phyloP scores from a whole-genome alignment of 352 stramenopile species.

The Pythium insidiosum region DNA sequence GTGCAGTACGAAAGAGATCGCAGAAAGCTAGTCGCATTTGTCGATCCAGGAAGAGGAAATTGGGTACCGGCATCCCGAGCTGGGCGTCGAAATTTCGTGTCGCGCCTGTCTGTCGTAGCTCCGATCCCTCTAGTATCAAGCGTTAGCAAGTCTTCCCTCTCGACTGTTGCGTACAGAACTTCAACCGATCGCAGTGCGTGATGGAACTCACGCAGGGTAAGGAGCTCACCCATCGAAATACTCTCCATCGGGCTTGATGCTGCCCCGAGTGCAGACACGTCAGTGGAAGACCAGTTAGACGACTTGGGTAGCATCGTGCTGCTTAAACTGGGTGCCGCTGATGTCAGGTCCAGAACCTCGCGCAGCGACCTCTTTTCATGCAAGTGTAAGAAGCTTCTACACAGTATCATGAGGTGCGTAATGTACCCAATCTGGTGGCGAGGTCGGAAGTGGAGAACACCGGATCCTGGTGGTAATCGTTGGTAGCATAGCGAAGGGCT shows the following conservation, averaged over 20 bases:
- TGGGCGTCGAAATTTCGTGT: not conserved
- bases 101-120: too few species aligned
- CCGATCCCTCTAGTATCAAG: too few species aligned
- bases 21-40: constrained; percentile 11
- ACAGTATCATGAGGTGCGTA: constrained; percentile 26
- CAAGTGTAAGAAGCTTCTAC: constrained; percentile 35
- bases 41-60: constrained; percentile 13
- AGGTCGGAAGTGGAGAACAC: constrained; percentile 21
- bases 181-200: constrained; percentile 24
- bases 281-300: not conserved
- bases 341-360: constrained; percentile 27
- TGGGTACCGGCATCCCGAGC: constrained; percentile 16
- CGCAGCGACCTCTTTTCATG: constrained; percentile 24
- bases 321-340: constrained; percentile 4
- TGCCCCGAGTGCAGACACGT: not conserved
- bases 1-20: constrained; percentile 34
- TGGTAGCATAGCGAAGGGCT: constrained; percentile 12
- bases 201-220: constrained; percentile 29
- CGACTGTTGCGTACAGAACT: constrained; percentile 29
- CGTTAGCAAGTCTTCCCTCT: too few species aligned
- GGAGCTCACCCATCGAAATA: constrained; percentile 25
- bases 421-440: constrained; percentile 28
- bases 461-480: constrained; percentile 16
- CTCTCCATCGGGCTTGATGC: constrained; percentile 18
- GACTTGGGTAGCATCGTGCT: not conserved